A percentile compares a stretch with the other conserved stretches of the same genome.
These are phyloP conservation scores for Zoysia pacifica DNA, from an alignment of 176 grass and related monocot genomes.

Conservation along the genomic window DNA sequence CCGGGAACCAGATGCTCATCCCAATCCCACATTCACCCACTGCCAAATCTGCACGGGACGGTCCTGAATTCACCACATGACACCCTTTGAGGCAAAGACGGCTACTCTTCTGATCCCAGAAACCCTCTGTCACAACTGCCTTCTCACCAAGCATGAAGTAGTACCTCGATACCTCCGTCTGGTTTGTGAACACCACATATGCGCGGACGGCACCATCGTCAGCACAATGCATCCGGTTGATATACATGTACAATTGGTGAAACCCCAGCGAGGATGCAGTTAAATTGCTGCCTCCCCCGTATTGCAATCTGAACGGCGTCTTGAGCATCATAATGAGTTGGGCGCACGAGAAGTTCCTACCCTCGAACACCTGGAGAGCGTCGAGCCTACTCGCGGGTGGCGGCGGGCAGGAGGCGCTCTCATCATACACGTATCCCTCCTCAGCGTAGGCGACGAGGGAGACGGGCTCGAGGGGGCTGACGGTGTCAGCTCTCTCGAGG, in stretches of 20 bases:
- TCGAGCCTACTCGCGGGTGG: conserved; percentile 14
- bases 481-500: conserved; percentile 47
- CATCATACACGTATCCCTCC: conserved; percentile 53
- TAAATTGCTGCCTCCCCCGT: conserved; percentile 7
- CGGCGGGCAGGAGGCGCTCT: conserved; percentile 61
- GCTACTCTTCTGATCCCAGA: conserved; percentile 56
- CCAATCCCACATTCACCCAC: conserved; percentile 66
- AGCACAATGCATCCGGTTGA: conserved; percentile 53
- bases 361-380: conserved; percentile 49
- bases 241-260: conserved; percentile 45
- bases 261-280: conserved; percentile 39
- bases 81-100: conserved; percentile 74
- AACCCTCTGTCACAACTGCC: conserved; percentile 66
- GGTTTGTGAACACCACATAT: conserved; percentile 65
- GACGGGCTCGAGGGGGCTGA: conserved; percentile 40
- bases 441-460: conserved; percentile 65
- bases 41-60: conserved; percentile 7
- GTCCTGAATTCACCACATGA: conserved; percentile 34
- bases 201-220: conserved; percentile 53
- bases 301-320: conserved; percentile 41
- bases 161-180: conserved; percentile 12
- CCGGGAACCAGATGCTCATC: conserved; percentile 80
- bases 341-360: conserved; percentile 40
- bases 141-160: conserved; percentile 50
- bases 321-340: conserved; percentile 41